Conservation (phyloP, 176 grass and related monocot genomes). For the Aegilops sharonensis region DNA sequence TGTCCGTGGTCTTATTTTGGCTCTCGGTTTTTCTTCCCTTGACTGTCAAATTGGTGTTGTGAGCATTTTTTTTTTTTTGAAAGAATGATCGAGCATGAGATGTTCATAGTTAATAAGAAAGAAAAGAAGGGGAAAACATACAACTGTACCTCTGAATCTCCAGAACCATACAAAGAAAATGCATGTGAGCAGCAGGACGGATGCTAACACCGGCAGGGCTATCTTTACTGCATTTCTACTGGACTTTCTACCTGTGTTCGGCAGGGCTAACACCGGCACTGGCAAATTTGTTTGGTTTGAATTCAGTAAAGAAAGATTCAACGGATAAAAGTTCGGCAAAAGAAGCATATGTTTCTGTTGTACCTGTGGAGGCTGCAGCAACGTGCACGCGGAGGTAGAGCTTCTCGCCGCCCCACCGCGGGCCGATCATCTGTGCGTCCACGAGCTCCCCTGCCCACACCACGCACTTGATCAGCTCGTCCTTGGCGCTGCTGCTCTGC, state of each 20-base stretch:
- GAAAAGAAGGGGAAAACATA: not conserved
- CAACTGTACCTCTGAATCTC: constrained; percentile 3
- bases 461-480: constrained; percentile 27
- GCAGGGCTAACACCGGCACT: not conserved
- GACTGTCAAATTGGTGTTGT: not conserved
- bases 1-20: not conserved
- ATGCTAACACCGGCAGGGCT: constrained; percentile 2
- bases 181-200: constrained; percentile 5
- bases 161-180: constrained; percentile 27
- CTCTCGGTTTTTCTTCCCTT: not conserved
- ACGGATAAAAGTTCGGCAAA: too few species aligned
- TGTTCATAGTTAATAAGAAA: not conserved
- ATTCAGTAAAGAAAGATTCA: not conserved
- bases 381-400: constrained; percentile 48
- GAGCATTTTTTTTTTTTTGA: not conserved
- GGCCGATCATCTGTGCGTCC: constrained; percentile 40
- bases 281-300: not conserved
- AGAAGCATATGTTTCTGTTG: not conserved
- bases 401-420: constrained; percentile 28
- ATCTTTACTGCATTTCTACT: not conserved
- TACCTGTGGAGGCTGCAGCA: constrained; percentile 6
- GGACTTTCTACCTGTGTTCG: not conserved
- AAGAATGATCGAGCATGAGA: not conserved
- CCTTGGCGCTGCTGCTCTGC: constrained; percentile 21
- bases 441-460: constrained; percentile 44